phyloP scores from a whole-genome alignment of 148 eudicot genomes.

The Hydrangea macrophylla region DNA sequence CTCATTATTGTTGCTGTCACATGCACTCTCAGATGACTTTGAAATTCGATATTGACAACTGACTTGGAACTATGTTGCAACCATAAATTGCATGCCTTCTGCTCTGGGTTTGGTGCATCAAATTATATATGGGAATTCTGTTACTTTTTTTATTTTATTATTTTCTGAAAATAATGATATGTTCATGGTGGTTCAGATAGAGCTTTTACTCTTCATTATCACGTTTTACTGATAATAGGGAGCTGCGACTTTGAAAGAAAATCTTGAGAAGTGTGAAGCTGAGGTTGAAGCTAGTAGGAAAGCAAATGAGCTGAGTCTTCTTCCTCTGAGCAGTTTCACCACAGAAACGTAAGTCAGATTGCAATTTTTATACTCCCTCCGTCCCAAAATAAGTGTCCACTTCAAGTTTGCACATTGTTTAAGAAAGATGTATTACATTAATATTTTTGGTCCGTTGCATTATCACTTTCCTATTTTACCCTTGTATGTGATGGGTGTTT shows the following conservation, averaged over 20 bases:
- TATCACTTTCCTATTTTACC: too few relatives aligned
- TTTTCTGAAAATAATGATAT: background rate
- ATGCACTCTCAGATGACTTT: background rate
- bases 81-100: background rate
- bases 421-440: too few relatives aligned
- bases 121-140: background rate
- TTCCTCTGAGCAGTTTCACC: slow-evolving; percentile 49
- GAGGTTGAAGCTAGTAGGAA: slow-evolving; percentile 69
- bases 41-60: too few relatives aligned
- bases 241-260: slow-evolving; percentile 57
- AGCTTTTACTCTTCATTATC: background rate
- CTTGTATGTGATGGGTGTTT: too few relatives aligned
- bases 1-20: background rate
- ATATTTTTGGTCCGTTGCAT: too few relatives aligned
- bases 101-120: background rate
- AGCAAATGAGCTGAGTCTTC: slow-evolving; percentile 53
- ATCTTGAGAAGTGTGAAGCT: slow-evolving; percentile 60
- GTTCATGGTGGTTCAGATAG: background rate
- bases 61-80: background rate
- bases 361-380: background rate
- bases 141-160: background rate
- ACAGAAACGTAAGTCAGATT: slow-evolving; percentile 42
- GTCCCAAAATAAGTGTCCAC: too few relatives aligned
- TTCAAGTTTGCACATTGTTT: too few relatives aligned
- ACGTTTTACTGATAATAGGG: slow-evolving; percentile 25